A percentile compares a stretch with the other conserved stretches of the same genome.
Evolutionary conservation across 2,329 filamentous ascomycete genomes (phyloP).

Genomic region (Ophiocordyceps camponoti-leonardi): DNA sequence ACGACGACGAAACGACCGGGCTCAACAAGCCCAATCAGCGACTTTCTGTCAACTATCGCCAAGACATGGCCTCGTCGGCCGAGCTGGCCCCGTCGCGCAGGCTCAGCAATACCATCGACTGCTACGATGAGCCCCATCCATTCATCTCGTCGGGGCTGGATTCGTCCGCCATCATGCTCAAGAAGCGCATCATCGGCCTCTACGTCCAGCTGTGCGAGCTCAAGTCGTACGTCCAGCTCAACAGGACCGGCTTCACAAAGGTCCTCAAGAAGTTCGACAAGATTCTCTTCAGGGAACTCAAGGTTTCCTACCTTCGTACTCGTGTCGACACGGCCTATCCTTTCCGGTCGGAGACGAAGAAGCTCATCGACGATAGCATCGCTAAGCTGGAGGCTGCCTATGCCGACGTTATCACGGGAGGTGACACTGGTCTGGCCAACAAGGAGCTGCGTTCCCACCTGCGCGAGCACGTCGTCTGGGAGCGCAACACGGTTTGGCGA

Average conservation of each 20-base stretch:
- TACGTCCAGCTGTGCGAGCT: constrained; percentile 92
- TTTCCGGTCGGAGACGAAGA: constrained; percentile 59
- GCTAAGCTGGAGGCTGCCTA: constrained; percentile 62
- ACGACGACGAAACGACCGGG: constrained; percentile 41
- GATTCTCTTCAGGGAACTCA: constrained; percentile 69
- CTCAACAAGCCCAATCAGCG: constrained; percentile 28
- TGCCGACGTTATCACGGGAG: constrained; percentile 63
- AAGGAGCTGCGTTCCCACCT: constrained; percentile 81
- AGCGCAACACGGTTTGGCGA: constrained; percentile 95
- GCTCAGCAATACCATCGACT: constrained; percentile 54
- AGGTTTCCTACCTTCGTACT: constrained; percentile 55
- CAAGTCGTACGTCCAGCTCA: constrained; percentile 89
- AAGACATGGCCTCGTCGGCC: constrained; percentile 45
- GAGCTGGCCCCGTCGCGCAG: constrained; percentile 42
- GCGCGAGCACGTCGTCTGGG: constrained; percentile 95
- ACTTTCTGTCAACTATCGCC: constrained; percentile 18
- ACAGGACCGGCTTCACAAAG: constrained; percentile 91
- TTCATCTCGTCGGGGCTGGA: constrained; percentile 43
- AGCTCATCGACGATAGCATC: constrained; percentile 55
- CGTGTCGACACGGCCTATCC: constrained; percentile 65
- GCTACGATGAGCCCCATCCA: constrained; percentile 61
- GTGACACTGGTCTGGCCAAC: constrained; percentile 59
- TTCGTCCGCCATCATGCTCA: constrained; percentile 63
- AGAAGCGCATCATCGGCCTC: constrained; percentile 73
- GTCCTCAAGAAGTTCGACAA: constrained; percentile 98